Percentiles rank a stretch among this genome's conserved stretches.
Conservation (phyloP, 2,329 filamentous ascomycete species). For the Xylaria polymorpha region DNA sequence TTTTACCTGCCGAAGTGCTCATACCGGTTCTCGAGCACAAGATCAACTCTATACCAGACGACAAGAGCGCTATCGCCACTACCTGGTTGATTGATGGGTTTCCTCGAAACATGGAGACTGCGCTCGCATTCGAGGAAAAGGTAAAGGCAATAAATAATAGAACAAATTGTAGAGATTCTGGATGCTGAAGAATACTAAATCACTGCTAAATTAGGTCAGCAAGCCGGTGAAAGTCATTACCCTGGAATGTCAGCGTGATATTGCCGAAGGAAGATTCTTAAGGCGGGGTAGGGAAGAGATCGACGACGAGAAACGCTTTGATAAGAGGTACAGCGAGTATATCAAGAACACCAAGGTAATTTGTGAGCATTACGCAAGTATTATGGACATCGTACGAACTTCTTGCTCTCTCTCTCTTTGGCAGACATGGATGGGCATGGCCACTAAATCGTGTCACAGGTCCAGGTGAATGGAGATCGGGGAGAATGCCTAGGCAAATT, state of each 20-base stretch:
- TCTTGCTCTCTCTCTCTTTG: neutral
- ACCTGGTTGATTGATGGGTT: conserved; percentile 43
- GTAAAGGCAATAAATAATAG: conserved; percentile 12
- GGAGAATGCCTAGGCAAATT: conserved; percentile 24
- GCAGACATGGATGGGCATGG: neutral
- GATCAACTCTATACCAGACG: conserved; percentile 15
- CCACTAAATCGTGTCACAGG: conserved; percentile 21
- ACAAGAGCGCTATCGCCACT: neutral
- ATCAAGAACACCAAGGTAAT: conserved; percentile 38
- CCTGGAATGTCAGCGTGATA: conserved; percentile 30
- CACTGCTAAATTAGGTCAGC: conserved; percentile 30
- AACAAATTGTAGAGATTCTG: too few species aligned
- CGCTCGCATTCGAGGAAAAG: conserved; percentile 38
- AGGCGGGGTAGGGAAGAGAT: conserved; percentile 29
- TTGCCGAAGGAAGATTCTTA: conserved; percentile 34
- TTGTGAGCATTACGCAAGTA: conserved; percentile 31
- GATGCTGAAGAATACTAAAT: neutral
- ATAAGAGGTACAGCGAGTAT: conserved; percentile 38
- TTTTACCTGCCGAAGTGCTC: conserved; percentile 36
- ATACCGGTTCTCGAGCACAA: conserved; percentile 35
- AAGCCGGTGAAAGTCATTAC: conserved; percentile 35
- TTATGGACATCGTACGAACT: conserved; percentile 29
- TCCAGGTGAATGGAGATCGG: conserved; percentile 17
- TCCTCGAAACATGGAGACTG: conserved; percentile 39
- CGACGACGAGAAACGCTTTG: conserved; percentile 38